A percentile compares a stretch with the other conserved stretches of the same genome.
Conservation (phyloP, 495 filamentous ascomycete genomes). For the Cryomyces minteri region DNA sequence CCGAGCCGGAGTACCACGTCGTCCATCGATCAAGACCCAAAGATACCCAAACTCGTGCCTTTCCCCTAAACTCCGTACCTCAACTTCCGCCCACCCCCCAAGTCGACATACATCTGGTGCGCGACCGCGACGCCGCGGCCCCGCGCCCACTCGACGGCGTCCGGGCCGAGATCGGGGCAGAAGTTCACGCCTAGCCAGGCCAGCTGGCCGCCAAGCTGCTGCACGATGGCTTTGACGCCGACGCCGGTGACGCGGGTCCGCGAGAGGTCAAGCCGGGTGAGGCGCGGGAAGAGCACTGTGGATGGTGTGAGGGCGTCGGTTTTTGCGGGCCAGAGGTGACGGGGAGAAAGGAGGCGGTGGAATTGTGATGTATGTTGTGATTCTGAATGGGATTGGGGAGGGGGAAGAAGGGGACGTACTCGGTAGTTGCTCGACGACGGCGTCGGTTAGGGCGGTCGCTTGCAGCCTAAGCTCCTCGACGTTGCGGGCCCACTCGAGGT, state of each 20-base stretch:
- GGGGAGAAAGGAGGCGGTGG: no score
- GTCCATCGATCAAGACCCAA: no score
- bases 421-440: not conserved
- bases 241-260: slow-evolving; percentile 13
- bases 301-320: not conserved
- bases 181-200: slow-evolving; percentile 9
- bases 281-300: not conserved
- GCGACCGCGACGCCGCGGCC: slow-evolving; percentile 4
- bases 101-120: no score
- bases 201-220: slow-evolving; percentile 4
- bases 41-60: no score
- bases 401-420: not conserved
- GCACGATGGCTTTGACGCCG: slow-evolving; percentile 12
- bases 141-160: slow-evolving; percentile 19
- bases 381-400: not conserved
- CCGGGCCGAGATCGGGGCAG: slow-evolving; percentile 9
- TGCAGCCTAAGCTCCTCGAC: not conserved
- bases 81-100: no score
- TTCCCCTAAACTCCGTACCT: no score
- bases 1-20: no score
- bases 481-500: not conserved
- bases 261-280: slow-evolving; percentile 9
- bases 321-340: no score
- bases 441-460: not conserved
- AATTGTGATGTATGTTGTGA: not conserved